Evolutionary conservation across 768 basidiomycete genomes (phyloP), one percentile per base, ranked within the genome.

Genomic region (button mushroom (Agaricus bisporus)): DNA sequence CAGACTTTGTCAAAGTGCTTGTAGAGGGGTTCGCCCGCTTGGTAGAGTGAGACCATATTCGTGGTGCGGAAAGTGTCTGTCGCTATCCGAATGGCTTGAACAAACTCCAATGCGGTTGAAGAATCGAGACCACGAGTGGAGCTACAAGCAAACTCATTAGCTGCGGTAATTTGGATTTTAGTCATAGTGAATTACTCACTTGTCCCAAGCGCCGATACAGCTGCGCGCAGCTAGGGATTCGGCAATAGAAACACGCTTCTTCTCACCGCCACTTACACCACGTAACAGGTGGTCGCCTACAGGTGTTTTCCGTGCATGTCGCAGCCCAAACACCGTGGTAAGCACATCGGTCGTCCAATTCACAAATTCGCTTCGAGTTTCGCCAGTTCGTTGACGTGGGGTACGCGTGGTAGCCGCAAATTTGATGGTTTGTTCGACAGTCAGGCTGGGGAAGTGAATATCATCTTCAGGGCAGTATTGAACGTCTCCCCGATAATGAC

Each of bases 401-500:
- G 80, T 79, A 22, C 90, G 84, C 11, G 80, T 83, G 56, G 74
- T 77, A 0, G 83, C 79, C 0, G 87, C 85, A 50, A 90, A 88
- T 5, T 67, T 69, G 41, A 97, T 74, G 0, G 90, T 92, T 63
- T 92, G 78, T 49, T 80, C 76, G 22, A 92, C 89, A 10, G 86
- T 88, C 17, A 97, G 76, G 9, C 86, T 88, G 3, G 91, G 87
- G 62, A 94, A 88, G 64, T 94, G 91, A 10, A 88, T 73, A 64
- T 95, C 91, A 63, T 92, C 91, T 68, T 91, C 91, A 0, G 88
- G 88, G 57, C 79, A 85, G 65, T 90, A 92, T 48, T 81, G 79
- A 1, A 90, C 83, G 63, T 91, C 91, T 32, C 92, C 93, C 1
- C 86, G 82, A 65, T 81, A 87, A 49, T 79, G 77, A 54, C 79